Base-by-base conservation (phyloP, 768 basidiomycete species). In the Suillus occidentalis region DNA sequence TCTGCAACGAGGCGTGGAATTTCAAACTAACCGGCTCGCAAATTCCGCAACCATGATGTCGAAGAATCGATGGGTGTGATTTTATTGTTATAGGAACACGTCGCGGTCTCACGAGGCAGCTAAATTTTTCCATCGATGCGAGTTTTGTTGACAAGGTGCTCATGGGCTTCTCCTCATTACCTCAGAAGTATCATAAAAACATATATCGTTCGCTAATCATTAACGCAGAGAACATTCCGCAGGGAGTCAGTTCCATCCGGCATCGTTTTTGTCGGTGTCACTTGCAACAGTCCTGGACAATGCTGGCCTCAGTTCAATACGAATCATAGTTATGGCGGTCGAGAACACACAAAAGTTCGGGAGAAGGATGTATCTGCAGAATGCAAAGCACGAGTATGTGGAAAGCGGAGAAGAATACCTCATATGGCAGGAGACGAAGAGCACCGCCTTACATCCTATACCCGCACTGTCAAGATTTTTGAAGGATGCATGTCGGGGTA, bases 161-260 rank as follows among this genome's bases (percentile, higher is more conserved):
- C 67, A 62, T 37, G 74, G 73, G 1, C 69, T 72, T 36, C 74
- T 75, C 47, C 75, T 76, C 52, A 43, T 74, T 47, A 71, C 28
- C 50, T 75, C 31, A n/a, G 69, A 74, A 61, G 74, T 31, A n/a
- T 45, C 22, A 10, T 2, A 39, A 34, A 10, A 40, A 5, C 1
- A 28, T 8, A 61, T 64, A 65, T 53, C 28, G 18, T 61, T 31
- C 13, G 20, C 20, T 8, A 39, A 49, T 8, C 42, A 59, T 56
- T 9, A 50, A 66, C 20, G 8, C 61, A 75, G 74, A 72, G 67
- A 49, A 61, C 68, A 34, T 76, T 71, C 42, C 69, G 74, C 74
- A 66, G 68, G 37, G 37, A 47, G 74, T 49, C 42, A 14, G 1
- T 22, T 22, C 34, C 16, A 2, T 10, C 62, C 4, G 45, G 25